Conservation (phyloP, 2,329 filamentous ascomycete species). For the Gaeumannomyces tritici region DNA sequence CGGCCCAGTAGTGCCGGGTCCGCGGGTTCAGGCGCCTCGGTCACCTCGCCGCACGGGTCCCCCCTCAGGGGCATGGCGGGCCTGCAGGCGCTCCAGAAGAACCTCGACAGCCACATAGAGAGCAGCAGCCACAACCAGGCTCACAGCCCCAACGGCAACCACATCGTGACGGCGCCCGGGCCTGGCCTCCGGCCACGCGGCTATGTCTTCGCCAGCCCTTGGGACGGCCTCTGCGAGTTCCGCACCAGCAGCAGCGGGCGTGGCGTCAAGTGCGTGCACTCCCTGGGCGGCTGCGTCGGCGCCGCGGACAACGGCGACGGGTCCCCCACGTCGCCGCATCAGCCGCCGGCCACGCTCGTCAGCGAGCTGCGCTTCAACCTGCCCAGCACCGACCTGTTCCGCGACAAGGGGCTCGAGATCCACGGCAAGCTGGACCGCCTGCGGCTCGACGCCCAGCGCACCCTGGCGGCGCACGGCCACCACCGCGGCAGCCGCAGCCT, state of each 20-base stretch:
- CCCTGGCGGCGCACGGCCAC: background rate
- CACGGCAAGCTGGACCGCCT: constrained; percentile 30
- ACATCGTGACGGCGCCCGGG: constrained; percentile 29
- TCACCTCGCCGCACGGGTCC: constrained; percentile 4
- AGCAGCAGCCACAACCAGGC: background rate
- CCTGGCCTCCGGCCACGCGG: constrained; percentile 46
- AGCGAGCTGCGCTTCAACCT: constrained; percentile 90
- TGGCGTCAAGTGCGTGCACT: constrained; percentile 64
- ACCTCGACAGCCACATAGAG: background rate
- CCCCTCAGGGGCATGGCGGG: background rate
- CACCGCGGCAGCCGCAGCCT: background rate
- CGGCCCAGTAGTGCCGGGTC: constrained; percentile 21
- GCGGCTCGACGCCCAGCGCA: constrained; percentile 12
- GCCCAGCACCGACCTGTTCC: constrained; percentile 46
- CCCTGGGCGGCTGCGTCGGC: constrained; percentile 30
- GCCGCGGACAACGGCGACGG: constrained; percentile 17
- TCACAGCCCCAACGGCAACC: background rate
- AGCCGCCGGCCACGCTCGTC: constrained; percentile 36
- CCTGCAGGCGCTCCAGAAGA: background rate
- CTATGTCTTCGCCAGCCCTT: constrained; percentile 76
- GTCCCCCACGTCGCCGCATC: constrained; percentile 6
- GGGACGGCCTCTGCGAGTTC: constrained; percentile 83
- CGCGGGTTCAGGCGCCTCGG: constrained; percentile 23
- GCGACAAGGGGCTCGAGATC: constrained; percentile 13
- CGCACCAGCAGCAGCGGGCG: constrained; percentile 67